Evolutionary conservation across 441 rosid species (phyloP), one percentile per base, ranked within the genome.

Genomic region (Euphorbia schlechtendalii): DNA sequence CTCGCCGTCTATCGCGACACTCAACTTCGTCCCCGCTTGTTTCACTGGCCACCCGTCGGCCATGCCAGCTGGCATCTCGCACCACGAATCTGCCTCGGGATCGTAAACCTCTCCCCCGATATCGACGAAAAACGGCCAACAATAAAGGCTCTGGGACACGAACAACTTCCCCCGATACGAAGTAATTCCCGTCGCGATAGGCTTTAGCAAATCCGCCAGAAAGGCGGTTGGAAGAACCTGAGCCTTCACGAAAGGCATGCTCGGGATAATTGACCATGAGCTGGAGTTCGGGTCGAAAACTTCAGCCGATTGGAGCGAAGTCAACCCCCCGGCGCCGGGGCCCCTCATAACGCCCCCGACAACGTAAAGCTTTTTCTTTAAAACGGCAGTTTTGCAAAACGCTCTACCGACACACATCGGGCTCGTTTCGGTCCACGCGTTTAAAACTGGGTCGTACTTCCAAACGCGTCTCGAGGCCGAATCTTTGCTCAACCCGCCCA

Each of bases 41-140:
- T 86, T 78, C 41, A 89, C 94, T 4, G 96, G 98, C 98, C 98
- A 92, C 54, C 96, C 96, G 45, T 89, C 94, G 17, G 89, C 96
- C 96, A 92, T 92, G 34, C 96, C 98, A 13, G 75, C 40, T 12
- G 98, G 96, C 98, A 92, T 92, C 73, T 92, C 94, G 6, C 60
- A 77, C 96, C 96, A 92, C 0, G 83, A 79, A 67, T 88, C 78
- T 1, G 75, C 68, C 64, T 81, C 86, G 0, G 98, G 98, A 61
- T 89, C 89, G 57, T 82, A 92, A 34, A 88, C 83, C 72, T 92
- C 96, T 52, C 96, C 98, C 15, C 98, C 98, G 58, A 86, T 88
- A 73, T 89, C 96, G 11, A 92, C 90, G 70, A 89, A 85, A 74
- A 92, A 89, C 27, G 98, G 96, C 98, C 96, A 92, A 40, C 87